A percentile compares a stretch with the other conserved stretches of the same genome.
These are phyloP conservation scores for Pleurostoma richardsiae DNA, from an alignment of 2,329 filamentous ascomycete species.

Conservation along the genomic window DNA sequence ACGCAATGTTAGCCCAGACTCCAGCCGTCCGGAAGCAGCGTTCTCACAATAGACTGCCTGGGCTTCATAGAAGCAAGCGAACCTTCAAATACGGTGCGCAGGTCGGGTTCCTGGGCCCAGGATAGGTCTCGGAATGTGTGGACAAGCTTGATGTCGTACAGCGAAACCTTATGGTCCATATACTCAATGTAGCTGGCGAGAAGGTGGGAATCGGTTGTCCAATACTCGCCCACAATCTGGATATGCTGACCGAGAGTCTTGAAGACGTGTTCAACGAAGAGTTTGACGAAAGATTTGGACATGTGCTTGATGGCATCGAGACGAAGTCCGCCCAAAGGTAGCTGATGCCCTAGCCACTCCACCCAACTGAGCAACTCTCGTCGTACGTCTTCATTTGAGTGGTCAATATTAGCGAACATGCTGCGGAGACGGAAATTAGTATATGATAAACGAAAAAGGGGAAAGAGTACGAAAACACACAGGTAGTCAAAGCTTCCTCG, in stretches of 20 bases:
- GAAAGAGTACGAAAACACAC: constrained; percentile 25
- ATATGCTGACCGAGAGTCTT: constrained; percentile 30
- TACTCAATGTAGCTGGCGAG: constrained; percentile 23
- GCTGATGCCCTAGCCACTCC: constrained; percentile 57
- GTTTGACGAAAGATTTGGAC: constrained; percentile 58
- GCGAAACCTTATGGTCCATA: constrained; percentile 52
- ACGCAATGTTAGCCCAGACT: not conserved
- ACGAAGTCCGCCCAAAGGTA: constrained; percentile 61
- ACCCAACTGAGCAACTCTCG: constrained; percentile 64
- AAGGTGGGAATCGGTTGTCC: constrained; percentile 29
- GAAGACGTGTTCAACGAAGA: constrained; percentile 57
- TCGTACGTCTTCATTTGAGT: constrained; percentile 56
- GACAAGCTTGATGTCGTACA: constrained; percentile 66
- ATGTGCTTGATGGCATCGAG: constrained; percentile 72
- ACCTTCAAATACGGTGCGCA: constrained; percentile 55
- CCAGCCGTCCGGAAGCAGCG: not conserved
- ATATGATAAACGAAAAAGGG: constrained; percentile 36
- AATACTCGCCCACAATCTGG: constrained; percentile 33
- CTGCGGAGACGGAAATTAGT: constrained; percentile 59
- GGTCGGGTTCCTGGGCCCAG: constrained; percentile 32
- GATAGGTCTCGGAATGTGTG: constrained; percentile 47
- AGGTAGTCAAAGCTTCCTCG: constrained; percentile 59
- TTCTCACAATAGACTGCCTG: constrained; percentile 49
- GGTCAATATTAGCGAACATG: constrained; percentile 70
- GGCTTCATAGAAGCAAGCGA: constrained; percentile 49